Base-by-base conservation (phyloP, 371 early-diverging fungal species). In the Haplosporangium sp. region DNA sequence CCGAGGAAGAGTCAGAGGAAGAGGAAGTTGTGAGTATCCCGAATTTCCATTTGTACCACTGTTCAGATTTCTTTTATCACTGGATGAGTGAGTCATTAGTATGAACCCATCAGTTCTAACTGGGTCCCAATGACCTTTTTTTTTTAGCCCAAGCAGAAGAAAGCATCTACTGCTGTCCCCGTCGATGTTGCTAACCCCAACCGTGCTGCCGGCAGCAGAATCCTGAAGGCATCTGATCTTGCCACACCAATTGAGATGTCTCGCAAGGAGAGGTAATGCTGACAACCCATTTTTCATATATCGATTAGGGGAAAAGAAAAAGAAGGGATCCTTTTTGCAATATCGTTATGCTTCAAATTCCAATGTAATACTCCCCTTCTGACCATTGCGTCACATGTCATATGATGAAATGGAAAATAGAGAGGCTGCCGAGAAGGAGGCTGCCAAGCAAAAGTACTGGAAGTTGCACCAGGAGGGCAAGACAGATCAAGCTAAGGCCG, bases 401-500 rank as follows among this genome's bases (percentile, higher is more conserved):
- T 71, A 20, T 60, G 27, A 55, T 55, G 55, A 5, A 55, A 55
- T 55, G 27, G 34, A 19, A 37, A 40, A 50, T 72, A 85, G 86
- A 52, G 86, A 86, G 75, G 86, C 84, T 58, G 82, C 78, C 27
- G 91, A 89, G 75, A 88, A 89, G 84, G 89, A 88, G 77, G 86
- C 85, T 10, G 87, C 86, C 27, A 84, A 85, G 77, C 86, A 86
- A 56, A 84, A 84, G 55, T 88, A 87, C 79, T 89, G 86, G 87
- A 92, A 92, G 82, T 83, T 89, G 60, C 89, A 89, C 68, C 69
- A 75, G 83, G 91, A 90, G 69, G 92, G 92, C 61, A 90, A 90
- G 85, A 92, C 92, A 4, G 92, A 92, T 40, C 90, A 90, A 74
- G 92, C 92, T 17, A 83, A 88, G 73, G 77, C 88, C 8, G 92